These are phyloP conservation scores for Aschersonia sp. DNA, from an alignment of 2,329 filamentous ascomycete genomes.

Conservation along the genomic window DNA sequence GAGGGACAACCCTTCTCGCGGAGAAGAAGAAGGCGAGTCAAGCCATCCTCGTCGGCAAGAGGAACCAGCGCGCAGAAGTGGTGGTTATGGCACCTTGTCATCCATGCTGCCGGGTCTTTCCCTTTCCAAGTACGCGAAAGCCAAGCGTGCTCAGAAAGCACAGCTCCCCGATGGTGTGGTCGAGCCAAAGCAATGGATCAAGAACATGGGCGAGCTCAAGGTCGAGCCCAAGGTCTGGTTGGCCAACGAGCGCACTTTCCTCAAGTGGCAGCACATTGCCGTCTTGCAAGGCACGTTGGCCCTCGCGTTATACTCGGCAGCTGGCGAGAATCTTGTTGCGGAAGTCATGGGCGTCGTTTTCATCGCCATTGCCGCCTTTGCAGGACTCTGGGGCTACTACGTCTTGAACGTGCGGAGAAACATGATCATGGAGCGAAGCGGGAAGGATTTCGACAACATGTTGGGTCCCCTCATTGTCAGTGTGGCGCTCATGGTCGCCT, in stretches of 20 bases:
- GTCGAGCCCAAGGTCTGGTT: constrained; percentile 98
- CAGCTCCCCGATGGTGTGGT: constrained; percentile 74
- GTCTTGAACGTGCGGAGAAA: constrained; percentile 62
- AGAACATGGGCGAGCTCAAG: constrained; percentile 80
- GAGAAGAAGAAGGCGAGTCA: constrained; percentile 20
- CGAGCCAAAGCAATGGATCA: constrained; percentile 78
- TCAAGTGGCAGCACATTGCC: constrained; percentile 96
- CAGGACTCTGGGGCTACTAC: constrained; percentile 74
- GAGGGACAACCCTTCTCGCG: constrained; percentile 11
- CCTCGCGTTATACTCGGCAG: constrained; percentile 77
- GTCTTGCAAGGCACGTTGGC: constrained; percentile 75
- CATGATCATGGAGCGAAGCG: constrained; percentile 75
- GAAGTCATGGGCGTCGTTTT: constrained; percentile 71
- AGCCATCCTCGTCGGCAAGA: constrained; percentile 21
- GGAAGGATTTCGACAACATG: constrained; percentile 85
- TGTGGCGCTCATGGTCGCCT: constrained; percentile 58
- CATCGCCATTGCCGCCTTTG: constrained; percentile 66
- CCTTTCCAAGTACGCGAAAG: constrained; percentile 58
- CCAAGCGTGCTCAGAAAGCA: constrained; percentile 33
- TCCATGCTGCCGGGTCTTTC: constrained; percentile 74
- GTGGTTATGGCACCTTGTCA: constrained; percentile 42
- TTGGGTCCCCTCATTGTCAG: constrained; percentile 75
- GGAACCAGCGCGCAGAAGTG: constrained; percentile 9
- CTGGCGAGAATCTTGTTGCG: constrained; percentile 64
- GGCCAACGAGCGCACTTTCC: constrained; percentile 92